phyloP scores from a whole-genome alignment of 768 basidiomycete genomes.

The Mycena kentingensis region DNA sequence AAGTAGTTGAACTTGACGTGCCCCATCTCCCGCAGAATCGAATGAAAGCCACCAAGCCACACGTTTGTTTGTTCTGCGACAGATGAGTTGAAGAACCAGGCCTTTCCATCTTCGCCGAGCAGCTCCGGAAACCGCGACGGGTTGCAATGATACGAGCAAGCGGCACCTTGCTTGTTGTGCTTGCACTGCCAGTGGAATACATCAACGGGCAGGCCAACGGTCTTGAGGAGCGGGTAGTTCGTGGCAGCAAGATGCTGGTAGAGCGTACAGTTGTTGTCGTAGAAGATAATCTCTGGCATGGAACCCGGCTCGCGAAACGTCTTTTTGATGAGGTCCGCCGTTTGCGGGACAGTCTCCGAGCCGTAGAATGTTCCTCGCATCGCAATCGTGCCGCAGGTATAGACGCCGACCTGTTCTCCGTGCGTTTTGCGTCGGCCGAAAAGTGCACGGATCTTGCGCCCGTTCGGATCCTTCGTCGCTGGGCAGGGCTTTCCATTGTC shows the following conservation, averaged over 20 bases:
- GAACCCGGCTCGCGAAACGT: constrained; percentile 13
- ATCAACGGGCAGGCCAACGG: constrained; percentile 33
- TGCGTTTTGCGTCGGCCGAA: constrained; percentile 26
- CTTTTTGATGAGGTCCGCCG: neutral
- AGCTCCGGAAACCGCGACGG: constrained; percentile 27
- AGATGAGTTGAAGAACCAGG: constrained; percentile 36
- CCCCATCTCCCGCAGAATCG: constrained; percentile 28
- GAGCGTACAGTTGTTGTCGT: constrained; percentile 28
- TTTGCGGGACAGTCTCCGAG: constrained; percentile 20
- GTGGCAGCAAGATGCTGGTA: constrained; percentile 15
- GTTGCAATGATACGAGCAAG: constrained; percentile 9
- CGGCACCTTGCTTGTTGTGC: constrained; percentile 30
- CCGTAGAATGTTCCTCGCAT: constrained; percentile 26
- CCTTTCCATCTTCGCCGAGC: constrained; percentile 8
- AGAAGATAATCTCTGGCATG: neutral
- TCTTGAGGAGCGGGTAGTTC: constrained; percentile 19
- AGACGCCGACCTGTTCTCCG: constrained; percentile 29
- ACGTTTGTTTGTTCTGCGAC: constrained; percentile 33
- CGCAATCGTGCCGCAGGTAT: constrained; percentile 26
- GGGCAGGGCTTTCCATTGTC: constrained; percentile 1
- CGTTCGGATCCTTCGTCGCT: constrained; percentile 7
- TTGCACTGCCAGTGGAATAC: constrained; percentile 41
- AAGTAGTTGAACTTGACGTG: constrained; percentile 22
- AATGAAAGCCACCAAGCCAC: constrained; percentile 33
- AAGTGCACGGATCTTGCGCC: constrained; percentile 7